Percentiles rank a stretch among this genome's conserved stretches.
phyloP scores from a whole-genome alignment of 2,329 filamentous ascomycete genomes.

The Rutstroemia sp. region DNA sequence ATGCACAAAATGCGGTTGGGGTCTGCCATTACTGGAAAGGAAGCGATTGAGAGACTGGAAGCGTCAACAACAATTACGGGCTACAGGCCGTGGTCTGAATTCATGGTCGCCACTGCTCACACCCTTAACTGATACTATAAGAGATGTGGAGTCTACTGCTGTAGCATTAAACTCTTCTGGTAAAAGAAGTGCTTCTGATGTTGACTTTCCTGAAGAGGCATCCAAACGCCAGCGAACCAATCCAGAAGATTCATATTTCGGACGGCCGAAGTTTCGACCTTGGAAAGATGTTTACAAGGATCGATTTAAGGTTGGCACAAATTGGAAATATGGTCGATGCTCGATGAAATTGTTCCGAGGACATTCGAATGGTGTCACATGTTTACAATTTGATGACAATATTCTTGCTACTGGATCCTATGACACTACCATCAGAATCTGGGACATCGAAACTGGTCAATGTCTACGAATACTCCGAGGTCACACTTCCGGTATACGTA shows the following conservation, averaged over 20 bases:
- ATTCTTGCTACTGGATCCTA: constrained; percentile 93
- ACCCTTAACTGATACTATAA: constrained; percentile 34
- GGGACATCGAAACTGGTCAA: constrained; percentile 84
- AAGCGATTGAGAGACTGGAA: constrained; percentile 75
- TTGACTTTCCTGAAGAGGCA: constrained; percentile 9
- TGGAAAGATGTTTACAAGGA: constrained; percentile 99
- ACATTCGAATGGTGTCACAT: constrained; percentile 77
- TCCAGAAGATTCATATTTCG: constrained; percentile 17
- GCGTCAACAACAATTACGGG: constrained; percentile 69
- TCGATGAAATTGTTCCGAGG: constrained; percentile 78
- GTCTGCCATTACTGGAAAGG: constrained; percentile 79
- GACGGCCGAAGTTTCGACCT: constrained; percentile 51
- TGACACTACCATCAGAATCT: constrained; percentile 90
- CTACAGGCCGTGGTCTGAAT: constrained; percentile 49
- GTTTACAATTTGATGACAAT: constrained; percentile 68
- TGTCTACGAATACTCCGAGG: constrained; percentile 79
- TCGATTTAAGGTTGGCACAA: constrained; percentile 88
- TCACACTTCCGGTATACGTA: constrained; percentile 76
- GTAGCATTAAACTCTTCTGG: constrained; percentile 12
- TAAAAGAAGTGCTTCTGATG: constrained; percentile 24
- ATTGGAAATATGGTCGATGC: constrained; percentile 94
- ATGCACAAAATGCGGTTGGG: constrained; percentile 94
- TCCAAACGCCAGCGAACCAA: constrained; percentile 23
- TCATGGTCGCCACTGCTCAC: constrained; percentile 44
- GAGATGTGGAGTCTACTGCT: constrained; percentile 6